These are phyloP conservation scores for Buxus sempervirens DNA, from an alignment of 164 flowering plant species.

Conservation along the genomic window DNA sequence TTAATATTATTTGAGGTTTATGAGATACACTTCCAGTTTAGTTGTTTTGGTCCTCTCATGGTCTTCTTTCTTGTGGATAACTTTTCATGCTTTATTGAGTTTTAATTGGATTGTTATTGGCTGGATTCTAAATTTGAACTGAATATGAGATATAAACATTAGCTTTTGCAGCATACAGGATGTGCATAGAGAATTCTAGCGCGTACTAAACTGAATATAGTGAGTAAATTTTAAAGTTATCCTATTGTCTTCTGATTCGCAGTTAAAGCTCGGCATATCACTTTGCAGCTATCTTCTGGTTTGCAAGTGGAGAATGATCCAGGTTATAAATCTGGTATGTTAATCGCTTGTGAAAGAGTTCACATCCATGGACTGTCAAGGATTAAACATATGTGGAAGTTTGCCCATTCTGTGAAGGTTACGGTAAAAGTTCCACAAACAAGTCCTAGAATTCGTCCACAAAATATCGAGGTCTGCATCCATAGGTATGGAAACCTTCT, in stretches of 20 bases:
- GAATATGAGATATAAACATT: too few species aligned
- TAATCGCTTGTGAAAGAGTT: conserved; percentile 58
- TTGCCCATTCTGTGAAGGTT: conserved; percentile 58
- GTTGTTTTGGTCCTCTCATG: too few species aligned
- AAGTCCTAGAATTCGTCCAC: conserved; percentile 26
- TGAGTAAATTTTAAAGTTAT: background rate
- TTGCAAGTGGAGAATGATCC: conserved; percentile 51
- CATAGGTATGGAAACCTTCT: conserved; percentile 71
- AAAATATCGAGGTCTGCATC: conserved; percentile 63
- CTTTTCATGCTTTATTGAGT: too few species aligned
- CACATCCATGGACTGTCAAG: conserved; percentile 61
- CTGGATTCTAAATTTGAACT: too few species aligned
- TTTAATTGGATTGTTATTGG: too few species aligned
- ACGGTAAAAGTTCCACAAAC: conserved; percentile 31
- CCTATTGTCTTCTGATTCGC: conserved; percentile 17
- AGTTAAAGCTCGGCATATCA: conserved; percentile 42
- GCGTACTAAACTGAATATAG: background rate
- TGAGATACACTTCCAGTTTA: too few species aligned
- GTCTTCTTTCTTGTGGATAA: too few species aligned
- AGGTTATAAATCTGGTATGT: conserved; percentile 51
- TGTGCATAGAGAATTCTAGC: too few species aligned
- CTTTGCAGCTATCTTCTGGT: conserved; percentile 44
- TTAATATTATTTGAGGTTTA: too few species aligned
- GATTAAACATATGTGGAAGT: conserved; percentile 47
- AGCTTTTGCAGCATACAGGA: too few species aligned